Conservation (phyloP, 164 flowering plant genomes). For the Houttuynia cordata region DNA sequence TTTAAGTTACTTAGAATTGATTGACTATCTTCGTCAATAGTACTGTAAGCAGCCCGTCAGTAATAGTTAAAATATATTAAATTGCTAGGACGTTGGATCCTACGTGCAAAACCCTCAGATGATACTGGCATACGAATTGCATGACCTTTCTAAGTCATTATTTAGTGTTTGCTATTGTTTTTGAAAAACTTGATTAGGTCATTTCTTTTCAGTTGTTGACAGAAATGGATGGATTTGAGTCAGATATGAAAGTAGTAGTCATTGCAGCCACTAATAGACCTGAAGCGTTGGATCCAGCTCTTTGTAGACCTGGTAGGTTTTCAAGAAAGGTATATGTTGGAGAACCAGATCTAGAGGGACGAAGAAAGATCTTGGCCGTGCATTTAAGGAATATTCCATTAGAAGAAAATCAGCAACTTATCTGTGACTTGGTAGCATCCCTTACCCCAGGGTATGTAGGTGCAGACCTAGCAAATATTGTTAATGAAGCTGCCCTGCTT, state of each 20-base stretch:
- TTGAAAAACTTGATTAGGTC: too few relatives aligned
- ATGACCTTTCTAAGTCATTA: too few relatives aligned
- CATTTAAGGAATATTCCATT: conserved; percentile 85
- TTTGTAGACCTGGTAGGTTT: conserved; percentile 96
- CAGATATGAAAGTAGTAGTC: conserved; percentile 78
- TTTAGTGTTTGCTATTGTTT: too few relatives aligned
- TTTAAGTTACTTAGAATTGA: background rate
- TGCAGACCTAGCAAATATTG: conserved; percentile 96
- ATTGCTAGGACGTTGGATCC: too few relatives aligned
- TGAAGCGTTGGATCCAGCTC: conserved; percentile 92
- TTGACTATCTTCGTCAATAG: background rate
- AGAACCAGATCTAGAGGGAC: conserved; percentile 85
- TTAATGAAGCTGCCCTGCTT: conserved; percentile 90
- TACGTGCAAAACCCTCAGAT: too few relatives aligned
- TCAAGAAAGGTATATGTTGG: conserved; percentile 90
- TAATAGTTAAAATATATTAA: too few relatives aligned
- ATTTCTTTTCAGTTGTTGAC: conserved; percentile 61
- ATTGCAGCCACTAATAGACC: conserved; percentile 95
- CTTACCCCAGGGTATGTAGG: conserved; percentile 89
- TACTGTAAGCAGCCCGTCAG: too few relatives aligned
- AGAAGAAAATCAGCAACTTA: conserved; percentile 58
- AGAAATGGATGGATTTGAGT: conserved; percentile 98
- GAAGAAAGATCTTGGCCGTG: conserved; percentile 77
- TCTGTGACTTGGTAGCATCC: conserved; percentile 76
- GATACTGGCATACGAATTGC: too few relatives aligned